Conservation (phyloP, 139 green algal genomes). For the Yamagishiella unicocca region DNA sequence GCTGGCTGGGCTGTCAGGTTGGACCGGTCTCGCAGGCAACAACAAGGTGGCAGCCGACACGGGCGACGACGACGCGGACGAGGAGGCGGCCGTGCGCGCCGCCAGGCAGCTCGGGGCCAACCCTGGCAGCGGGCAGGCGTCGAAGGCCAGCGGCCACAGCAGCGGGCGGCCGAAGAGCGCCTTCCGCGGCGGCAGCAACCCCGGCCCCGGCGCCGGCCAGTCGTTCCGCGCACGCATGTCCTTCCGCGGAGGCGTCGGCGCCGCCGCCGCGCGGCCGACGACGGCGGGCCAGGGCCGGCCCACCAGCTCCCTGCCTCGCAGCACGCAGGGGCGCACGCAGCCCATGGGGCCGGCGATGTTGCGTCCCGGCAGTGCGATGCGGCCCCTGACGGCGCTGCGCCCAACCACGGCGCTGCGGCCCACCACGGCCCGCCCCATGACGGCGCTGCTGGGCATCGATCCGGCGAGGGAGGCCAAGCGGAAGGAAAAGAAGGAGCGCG, state of each 20-base stretch:
- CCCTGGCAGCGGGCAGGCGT: neutral
- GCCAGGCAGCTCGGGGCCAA: neutral
- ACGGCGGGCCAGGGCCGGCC: conserved; percentile 7
- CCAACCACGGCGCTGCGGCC: conserved; percentile 25
- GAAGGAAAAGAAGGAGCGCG: conserved; percentile 48
- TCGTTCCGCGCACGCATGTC: neutral
- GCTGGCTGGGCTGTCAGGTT: conserved; percentile 20
- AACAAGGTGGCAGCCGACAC: neutral
- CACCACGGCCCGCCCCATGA: conserved; percentile 11
- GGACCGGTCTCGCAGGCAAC: conserved; percentile 13
- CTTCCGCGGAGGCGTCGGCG: neutral
- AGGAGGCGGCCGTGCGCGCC: conserved; percentile 21
- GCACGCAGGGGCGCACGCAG: neutral
- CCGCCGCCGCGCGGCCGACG: neutral
- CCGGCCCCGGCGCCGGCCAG: neutral
- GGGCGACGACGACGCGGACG: neutral
- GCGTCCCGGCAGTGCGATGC: neutral
- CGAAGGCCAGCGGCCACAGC: neutral
- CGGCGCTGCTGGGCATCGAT: conserved; percentile 1
- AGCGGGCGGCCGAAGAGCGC: neutral
- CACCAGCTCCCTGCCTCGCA: conserved; percentile 17
- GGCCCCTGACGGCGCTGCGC: conserved; percentile 19
- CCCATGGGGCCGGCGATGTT: neutral
- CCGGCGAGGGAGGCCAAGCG: conserved; percentile 15
- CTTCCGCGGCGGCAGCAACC: neutral